Percentiles rank a stretch among this genome's conserved stretches.
These are phyloP conservation scores for Asterionellopsis glacialis DNA, from an alignment of 108 stramenopile genomes.

Conservation along the genomic window DNA sequence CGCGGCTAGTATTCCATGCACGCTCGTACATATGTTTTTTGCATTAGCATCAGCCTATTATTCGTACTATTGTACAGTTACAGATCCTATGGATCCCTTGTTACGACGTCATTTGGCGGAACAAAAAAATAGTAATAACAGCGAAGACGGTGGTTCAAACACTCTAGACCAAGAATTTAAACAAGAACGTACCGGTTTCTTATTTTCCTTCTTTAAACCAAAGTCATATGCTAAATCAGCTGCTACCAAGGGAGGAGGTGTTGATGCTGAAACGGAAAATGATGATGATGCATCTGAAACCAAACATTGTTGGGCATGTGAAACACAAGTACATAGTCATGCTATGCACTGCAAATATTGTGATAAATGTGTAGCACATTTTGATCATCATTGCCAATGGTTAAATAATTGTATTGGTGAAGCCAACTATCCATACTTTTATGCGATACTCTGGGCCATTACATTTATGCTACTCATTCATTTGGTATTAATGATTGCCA, in stretches of 20 bases:
- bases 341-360: slow-evolving; percentile 95
- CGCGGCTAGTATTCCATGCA: slow-evolving; percentile 56
- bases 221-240: background rate
- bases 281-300: slow-evolving; percentile 24
- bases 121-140: slow-evolving; percentile 7
- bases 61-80: slow-evolving; percentile 37
- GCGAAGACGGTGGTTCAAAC: slow-evolving; percentile 2
- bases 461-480: slow-evolving; percentile 32
- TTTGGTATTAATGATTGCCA: slow-evolving; percentile 18
- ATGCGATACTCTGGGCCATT: slow-evolving; percentile 50
- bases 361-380: slow-evolving; percentile 89
- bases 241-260: too few species aligned
- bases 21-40: slow-evolving; percentile 32
- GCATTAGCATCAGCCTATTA: slow-evolving; percentile 36
- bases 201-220: background rate
- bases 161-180: background rate
- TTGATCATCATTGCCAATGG: slow-evolving; percentile 97
- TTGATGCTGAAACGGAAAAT: too few species aligned
- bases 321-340: slow-evolving; percentile 49
- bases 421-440: slow-evolving; percentile 79
- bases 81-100: slow-evolving; percentile 59
- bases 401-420: slow-evolving; percentile 88
- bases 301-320: slow-evolving; percentile 89
- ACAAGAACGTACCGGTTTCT: background rate
- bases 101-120: slow-evolving; percentile 38